A percentile compares a stretch with the other conserved stretches of the same genome.
Evolutionary conservation across 768 basidiomycete genomes (phyloP).

Genomic region (Rhizopogon salebrosus): DNA sequence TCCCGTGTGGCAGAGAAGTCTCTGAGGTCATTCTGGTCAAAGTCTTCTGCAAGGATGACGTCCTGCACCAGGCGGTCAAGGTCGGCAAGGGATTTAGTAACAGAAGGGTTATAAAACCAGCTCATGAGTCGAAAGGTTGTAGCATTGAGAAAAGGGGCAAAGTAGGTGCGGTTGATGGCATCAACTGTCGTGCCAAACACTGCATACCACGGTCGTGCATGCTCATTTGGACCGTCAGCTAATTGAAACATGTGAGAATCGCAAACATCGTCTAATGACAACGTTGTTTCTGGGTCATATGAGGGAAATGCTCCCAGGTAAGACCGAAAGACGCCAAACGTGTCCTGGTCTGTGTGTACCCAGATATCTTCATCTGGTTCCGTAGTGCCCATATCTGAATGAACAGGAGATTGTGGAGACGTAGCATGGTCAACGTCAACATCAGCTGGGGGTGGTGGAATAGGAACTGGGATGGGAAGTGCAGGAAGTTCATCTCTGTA

Average conservation of each 20-base stretch:
- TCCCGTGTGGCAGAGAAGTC: constrained; percentile 9
- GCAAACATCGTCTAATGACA: not conserved
- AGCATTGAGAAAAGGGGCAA: constrained; percentile 14
- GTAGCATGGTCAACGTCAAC: constrained; percentile 9
- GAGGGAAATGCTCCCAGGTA: not conserved
- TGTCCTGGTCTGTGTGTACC: constrained; percentile 12
- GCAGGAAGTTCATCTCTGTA: not conserved
- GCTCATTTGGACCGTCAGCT: constrained; percentile 9
- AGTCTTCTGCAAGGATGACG: constrained; percentile 5
- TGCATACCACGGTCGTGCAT: constrained; percentile 1
- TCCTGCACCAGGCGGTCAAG: constrained; percentile 15
- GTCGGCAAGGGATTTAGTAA: constrained; percentile 19
- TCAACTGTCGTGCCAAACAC: not conserved
- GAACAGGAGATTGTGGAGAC: not conserved
- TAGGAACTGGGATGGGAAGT: not conserved
- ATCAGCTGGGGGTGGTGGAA: constrained; percentile 3
- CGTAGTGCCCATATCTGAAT: not conserved
- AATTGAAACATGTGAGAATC: not conserved
- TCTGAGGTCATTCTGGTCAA: constrained; percentile 11
- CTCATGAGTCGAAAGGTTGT: not conserved
- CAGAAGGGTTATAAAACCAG: constrained; percentile 24
- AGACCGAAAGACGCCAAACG: constrained; percentile 1
- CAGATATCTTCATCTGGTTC: constrained; percentile 10
- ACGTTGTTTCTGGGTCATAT: not conserved
- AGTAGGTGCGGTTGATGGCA: not conserved